Evolutionary conservation across 78 protist genomes (phyloP), one percentile per base, ranked within the genome.

Genomic region (Creolimax fragrantissima): DNA sequence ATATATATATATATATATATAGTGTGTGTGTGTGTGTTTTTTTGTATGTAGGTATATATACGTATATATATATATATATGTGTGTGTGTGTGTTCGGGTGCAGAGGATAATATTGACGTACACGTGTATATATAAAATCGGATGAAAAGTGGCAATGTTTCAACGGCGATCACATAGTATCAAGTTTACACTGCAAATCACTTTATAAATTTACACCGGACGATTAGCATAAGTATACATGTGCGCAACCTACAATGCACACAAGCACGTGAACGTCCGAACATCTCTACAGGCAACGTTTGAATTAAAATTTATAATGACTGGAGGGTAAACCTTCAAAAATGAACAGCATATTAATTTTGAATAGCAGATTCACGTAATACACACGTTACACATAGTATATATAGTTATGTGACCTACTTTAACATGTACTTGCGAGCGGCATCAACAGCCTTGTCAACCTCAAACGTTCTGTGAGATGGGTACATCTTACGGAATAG

Each of bases 401-500:
- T n/a, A n/a, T n/a, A n/a, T n/a, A n/a, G n/a, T n/a, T n/a, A n/a
- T n/a, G n/a, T n/a, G n/a, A 85, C 89, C 43, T 35, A 85, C 89
- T 5, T 1, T 32, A 83, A 41, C 86, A 83, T 83, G 35, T 83
- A 83, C 17, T 11, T 35, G 2, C 5, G 41, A 4, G 89, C 89
- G 7, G 35, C 5, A 35, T 24, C 0, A 4, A 4, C 7, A 6
- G 41, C 90, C 41, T 35, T 37, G 42, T 4, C 24, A 7, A 95
- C 91, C 41, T 96, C 95, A 3, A 5, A n/a, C 32, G 94, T 32
- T 44, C 97, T 96, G 90, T 97, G 95, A 24, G n/a, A 7, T 24
- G 97, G 98, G 67, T 90, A 94, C 17, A 41, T 90, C 44, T 88
- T 86, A 11, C 45, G 88, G 95, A 97, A 97, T 35, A 35, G 39